Percentiles rank a stretch among this genome's conserved stretches.
phyloP scores from a whole-genome alignment of 2,329 filamentous ascomycete genomes.

The Fusarium sp. region DNA sequence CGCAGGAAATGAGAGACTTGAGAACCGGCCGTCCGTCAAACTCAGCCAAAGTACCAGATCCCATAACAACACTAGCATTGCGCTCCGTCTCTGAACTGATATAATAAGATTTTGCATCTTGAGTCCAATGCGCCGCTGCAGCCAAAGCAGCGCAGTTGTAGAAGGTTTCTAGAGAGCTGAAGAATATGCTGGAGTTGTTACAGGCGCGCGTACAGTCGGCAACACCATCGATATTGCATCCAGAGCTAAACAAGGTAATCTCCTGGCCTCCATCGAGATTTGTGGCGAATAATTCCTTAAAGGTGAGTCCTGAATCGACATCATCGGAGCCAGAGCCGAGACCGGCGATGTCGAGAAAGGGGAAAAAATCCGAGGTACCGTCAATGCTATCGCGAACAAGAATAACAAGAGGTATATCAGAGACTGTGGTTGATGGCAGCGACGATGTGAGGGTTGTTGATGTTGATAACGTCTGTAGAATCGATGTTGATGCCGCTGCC shows the following conservation, averaged over 20 bases:
- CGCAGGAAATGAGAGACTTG: conserved; percentile 54
- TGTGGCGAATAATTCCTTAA: conserved; percentile 55
- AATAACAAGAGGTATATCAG: conserved; percentile 50
- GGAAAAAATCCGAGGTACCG: conserved; percentile 56
- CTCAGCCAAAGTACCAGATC: conserved; percentile 49
- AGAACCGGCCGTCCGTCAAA: conserved; percentile 54
- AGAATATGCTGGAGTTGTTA: conserved; percentile 51
- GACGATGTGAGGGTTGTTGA: conserved; percentile 24
- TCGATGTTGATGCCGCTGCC: conserved; percentile 21
- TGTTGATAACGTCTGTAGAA: conserved; percentile 29
- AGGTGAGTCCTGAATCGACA: conserved; percentile 51
- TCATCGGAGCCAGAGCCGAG: conserved; percentile 49
- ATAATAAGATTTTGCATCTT: conserved; percentile 50
- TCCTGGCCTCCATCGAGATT: conserved; percentile 54
- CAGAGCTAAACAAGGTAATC: conserved; percentile 53
- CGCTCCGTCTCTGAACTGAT: conserved; percentile 54
- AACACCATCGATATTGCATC: conserved; percentile 51
- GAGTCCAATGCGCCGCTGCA: conserved; percentile 55
- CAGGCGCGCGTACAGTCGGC: conserved; percentile 55
- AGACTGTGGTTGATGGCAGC: conserved; percentile 27
- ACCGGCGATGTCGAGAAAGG: conserved; percentile 55
- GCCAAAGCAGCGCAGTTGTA: conserved; percentile 58
- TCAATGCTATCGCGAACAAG: conserved; percentile 51
- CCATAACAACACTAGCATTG: conserved; percentile 57
- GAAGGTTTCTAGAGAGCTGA: conserved; percentile 57